Evolutionary conservation across 192 early-diverging fungal species (phyloP).

Genomic region (Geosiphon pyriformis): DNA sequence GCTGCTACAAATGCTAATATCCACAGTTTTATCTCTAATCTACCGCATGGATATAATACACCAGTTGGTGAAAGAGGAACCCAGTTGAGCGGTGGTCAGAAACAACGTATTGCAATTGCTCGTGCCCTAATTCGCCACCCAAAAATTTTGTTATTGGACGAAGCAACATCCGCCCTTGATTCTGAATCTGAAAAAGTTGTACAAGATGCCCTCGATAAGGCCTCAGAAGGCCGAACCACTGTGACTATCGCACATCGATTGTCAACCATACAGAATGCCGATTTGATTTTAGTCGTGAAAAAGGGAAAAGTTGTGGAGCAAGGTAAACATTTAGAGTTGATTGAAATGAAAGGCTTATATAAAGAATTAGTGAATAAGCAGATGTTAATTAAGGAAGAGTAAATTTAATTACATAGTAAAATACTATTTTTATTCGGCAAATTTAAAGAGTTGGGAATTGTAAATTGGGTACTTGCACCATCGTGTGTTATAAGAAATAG

Average conservation of each 20-base stretch:
- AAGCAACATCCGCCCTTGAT: slow-evolving; percentile 66
- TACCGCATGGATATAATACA: slow-evolving; percentile 62
- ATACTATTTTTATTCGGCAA: no score
- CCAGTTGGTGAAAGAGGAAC: slow-evolving; percentile 62
- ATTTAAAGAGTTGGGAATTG: no score
- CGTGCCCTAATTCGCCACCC: slow-evolving; percentile 80
- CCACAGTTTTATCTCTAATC: slow-evolving; percentile 45
- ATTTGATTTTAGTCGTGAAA: slow-evolving; percentile 72
- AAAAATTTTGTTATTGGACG: slow-evolving; percentile 74
- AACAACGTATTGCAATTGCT: slow-evolving; percentile 82
- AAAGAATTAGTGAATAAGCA: slow-evolving; percentile 60
- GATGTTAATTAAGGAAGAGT: slow-evolving; percentile 45
- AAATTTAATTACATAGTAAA: no score
- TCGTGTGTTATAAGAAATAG: no score
- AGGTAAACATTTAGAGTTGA: slow-evolving; percentile 53
- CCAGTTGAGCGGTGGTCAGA: slow-evolving; percentile 63
- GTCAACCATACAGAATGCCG: slow-evolving; percentile 55
- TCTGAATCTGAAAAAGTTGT: slow-evolving; percentile 59
- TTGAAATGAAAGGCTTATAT: slow-evolving; percentile 48
- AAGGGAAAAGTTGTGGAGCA: slow-evolving; percentile 53
- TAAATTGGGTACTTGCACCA: no score
- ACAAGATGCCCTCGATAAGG: slow-evolving; percentile 58
- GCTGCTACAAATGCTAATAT: slow-evolving; percentile 58
- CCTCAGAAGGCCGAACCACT: slow-evolving; percentile 56
- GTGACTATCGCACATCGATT: slow-evolving; percentile 65